Evolutionary conservation across 345 rosid species (phyloP).

Genomic region (Anastatica hierochuntica): DNA sequence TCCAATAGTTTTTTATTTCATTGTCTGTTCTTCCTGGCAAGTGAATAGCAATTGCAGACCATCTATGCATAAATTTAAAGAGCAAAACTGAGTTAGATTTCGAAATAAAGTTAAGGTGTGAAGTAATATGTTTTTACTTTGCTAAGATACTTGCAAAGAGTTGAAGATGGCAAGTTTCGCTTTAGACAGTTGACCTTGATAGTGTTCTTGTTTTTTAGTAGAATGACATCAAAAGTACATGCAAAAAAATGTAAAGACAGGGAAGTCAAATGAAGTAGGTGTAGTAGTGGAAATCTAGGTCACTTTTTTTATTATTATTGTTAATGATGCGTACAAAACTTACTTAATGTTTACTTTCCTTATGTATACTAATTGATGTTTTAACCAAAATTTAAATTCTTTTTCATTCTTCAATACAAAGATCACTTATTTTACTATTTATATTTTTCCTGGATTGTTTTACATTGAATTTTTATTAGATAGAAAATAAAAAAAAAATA

Average conservation of each 20-base stretch:
- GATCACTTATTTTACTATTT: no score
- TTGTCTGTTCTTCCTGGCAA: constrained; percentile 59
- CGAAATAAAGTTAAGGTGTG: not conserved
- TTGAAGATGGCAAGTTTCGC: constrained; percentile 11
- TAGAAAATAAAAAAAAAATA: no score
- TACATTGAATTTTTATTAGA: no score
- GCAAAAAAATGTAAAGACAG: constrained; percentile 14
- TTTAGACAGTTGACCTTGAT: constrained; percentile 22
- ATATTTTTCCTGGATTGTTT: no score
- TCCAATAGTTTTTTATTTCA: constrained; percentile 66
- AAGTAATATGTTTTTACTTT: constrained; percentile 6
- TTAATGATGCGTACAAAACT: not conserved
- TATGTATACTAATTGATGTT: no score
- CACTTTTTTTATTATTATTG: constrained; percentile 4
- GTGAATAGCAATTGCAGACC: constrained; percentile 64
- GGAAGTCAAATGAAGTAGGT: constrained; percentile 29
- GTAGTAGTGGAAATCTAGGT: constrained; percentile 26
- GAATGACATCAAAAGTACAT: not conserved
- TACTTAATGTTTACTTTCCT: no score
- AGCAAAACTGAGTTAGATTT: not conserved
- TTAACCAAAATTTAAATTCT: no score
- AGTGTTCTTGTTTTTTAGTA: constrained; percentile 20
- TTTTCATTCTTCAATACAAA: no score
- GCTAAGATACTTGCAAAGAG: constrained; percentile 9
- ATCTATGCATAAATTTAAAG: constrained; percentile 22